Percentiles rank a stretch among this genome's conserved stretches.
Evolutionary conservation across 2,329 filamentous ascomycete species (phyloP).

Genomic region (Uncinocarpus reesii): DNA sequence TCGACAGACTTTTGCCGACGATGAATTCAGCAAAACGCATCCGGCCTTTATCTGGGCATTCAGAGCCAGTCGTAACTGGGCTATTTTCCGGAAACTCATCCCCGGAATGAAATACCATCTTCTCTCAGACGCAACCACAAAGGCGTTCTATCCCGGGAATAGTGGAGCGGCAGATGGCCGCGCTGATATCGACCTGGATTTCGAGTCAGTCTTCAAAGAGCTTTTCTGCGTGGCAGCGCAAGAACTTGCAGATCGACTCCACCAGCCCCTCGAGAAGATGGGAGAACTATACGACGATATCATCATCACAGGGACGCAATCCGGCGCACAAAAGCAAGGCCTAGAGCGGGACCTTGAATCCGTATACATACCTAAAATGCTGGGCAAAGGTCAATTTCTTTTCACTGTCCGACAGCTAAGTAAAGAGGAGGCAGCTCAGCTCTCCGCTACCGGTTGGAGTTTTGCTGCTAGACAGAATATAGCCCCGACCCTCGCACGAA

Average conservation of each 20-base stretch:
- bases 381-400: constrained; percentile 66
- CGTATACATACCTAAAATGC: constrained; percentile 28
- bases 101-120: constrained; percentile 64
- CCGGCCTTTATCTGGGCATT: constrained; percentile 83
- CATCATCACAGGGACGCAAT: constrained; percentile 49
- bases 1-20: constrained; percentile 48
- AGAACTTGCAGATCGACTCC: constrained; percentile 59
- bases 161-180: constrained; percentile 25
- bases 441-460: constrained; percentile 65
- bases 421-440: constrained; percentile 49
- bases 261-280: constrained; percentile 51
- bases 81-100: constrained; percentile 55
- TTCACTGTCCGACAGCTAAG: constrained; percentile 61
- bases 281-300: constrained; percentile 70
- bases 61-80: constrained; percentile 69
- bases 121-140: constrained; percentile 39
- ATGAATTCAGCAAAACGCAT: constrained; percentile 66
- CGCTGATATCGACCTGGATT: constrained; percentile 54
- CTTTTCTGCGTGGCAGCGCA: constrained; percentile 71
- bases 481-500: constrained; percentile 55
- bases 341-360: constrained; percentile 32
- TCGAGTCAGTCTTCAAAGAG: constrained; percentile 68
- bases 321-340: constrained; percentile 18
- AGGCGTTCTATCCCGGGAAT: constrained; percentile 42
- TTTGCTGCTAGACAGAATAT: constrained; percentile 64